phyloP scores from a whole-genome alignment of 2,329 filamentous ascomycete genomes.

The Dactylellina haptotyla region DNA sequence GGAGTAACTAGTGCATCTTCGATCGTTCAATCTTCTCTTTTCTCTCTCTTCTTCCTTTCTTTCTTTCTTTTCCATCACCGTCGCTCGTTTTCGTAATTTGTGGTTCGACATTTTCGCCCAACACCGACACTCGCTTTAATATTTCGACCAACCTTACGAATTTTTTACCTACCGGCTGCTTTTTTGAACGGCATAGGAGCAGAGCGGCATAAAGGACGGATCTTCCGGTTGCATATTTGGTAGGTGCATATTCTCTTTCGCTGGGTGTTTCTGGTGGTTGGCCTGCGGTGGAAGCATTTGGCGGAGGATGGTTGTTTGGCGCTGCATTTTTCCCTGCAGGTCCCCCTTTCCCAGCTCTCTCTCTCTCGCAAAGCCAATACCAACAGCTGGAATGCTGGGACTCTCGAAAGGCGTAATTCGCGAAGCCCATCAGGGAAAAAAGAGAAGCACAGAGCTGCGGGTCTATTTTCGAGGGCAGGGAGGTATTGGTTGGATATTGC shows the following conservation, averaged over 20 bases:
- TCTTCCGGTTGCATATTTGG: constrained; percentile 26
- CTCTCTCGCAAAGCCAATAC: too few species aligned
- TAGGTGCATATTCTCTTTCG: constrained; percentile 31
- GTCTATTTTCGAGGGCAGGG: too few species aligned
- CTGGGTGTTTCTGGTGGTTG: constrained; percentile 6
- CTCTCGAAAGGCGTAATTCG: background rate
- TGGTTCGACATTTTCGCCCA: constrained; percentile 11
- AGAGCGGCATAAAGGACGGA: background rate
- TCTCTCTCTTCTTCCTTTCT: constrained; percentile 17
- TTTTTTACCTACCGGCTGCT: background rate
- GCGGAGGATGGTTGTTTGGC: constrained; percentile 12
- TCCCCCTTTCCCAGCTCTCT: constrained; percentile 11
- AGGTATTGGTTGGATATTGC: too few species aligned
- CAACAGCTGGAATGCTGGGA: constrained; percentile 36
- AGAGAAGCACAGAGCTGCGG: too few species aligned
- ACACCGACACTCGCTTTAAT: constrained; percentile 41
- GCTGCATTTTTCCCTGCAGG: constrained; percentile 6
- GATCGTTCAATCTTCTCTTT: constrained; percentile 1
- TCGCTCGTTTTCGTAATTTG: constrained; percentile 34
- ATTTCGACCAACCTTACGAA: background rate
- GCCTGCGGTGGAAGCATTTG: constrained; percentile 4
- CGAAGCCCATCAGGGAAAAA: too few species aligned
- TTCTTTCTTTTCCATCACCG: constrained; percentile 9
- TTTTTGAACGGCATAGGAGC: background rate
- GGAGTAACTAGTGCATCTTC: constrained; percentile 12